phyloP scores from a whole-genome alignment of 352 stramenopile species.

The Phytophthora nicotianae region DNA sequence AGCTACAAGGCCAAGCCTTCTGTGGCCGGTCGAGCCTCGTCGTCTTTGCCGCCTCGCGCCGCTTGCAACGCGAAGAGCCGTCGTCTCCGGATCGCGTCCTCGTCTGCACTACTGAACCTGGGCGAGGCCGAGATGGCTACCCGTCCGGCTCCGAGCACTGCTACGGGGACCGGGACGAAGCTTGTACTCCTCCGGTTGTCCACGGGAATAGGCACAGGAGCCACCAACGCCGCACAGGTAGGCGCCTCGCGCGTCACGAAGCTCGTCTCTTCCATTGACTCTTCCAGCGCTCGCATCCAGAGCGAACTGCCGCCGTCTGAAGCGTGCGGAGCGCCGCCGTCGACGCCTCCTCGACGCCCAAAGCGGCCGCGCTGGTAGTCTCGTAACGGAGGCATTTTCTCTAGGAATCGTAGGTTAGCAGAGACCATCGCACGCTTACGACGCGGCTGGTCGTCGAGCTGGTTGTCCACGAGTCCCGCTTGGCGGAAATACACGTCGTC shows the following conservation, averaged over 20 bases:
- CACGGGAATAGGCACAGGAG: slow-evolving; percentile 34
- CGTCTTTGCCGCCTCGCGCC: slow-evolving; percentile 46
- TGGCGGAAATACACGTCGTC: slow-evolving; percentile 29
- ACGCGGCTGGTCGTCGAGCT: slow-evolving; percentile 24
- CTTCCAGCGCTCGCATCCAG: slow-evolving; percentile 68
- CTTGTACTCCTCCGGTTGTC: slow-evolving; percentile 15
- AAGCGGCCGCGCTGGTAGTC: slow-evolving; percentile 68
- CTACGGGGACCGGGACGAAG: slow-evolving; percentile 29
- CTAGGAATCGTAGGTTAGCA: slow-evolving; percentile 65
- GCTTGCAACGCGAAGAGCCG: slow-evolving; percentile 37
- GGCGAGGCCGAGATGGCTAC: slow-evolving; percentile 1
- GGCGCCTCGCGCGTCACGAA: slow-evolving; percentile 59
- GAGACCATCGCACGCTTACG: slow-evolving; percentile 66
- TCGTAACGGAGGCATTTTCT: slow-evolving; percentile 65
- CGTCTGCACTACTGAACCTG: slow-evolving; percentile 22
- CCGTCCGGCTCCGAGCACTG: slow-evolving; percentile 4
- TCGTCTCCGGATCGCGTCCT: slow-evolving; percentile 24
- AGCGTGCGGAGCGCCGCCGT: slow-evolving; percentile 46
- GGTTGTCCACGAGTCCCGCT: slow-evolving; percentile 9
- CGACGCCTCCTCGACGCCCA: slow-evolving; percentile 65
- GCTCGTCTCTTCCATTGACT: slow-evolving; percentile 73
- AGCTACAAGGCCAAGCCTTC: slow-evolving; percentile 33
- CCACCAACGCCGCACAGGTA: slow-evolving; percentile 47
- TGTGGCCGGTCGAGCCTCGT: slow-evolving; percentile 50
- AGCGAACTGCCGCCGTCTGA: slow-evolving; percentile 28